Conservation (phyloP, 2,329 filamentous ascomycete species). For the Fusarium sp. region DNA sequence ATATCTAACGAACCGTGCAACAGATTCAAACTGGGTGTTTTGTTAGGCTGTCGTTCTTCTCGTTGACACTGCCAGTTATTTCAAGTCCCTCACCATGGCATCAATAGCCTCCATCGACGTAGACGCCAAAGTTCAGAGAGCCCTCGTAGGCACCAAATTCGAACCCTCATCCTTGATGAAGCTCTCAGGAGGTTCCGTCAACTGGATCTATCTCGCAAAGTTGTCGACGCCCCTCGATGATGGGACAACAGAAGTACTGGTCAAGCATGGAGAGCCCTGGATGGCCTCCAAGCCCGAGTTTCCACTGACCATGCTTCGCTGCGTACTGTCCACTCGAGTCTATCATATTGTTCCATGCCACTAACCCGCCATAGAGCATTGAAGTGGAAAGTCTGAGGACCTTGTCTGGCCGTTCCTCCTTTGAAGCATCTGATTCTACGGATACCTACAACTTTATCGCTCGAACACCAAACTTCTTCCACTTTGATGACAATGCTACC, state of each 20-base stretch:
- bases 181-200: slow-evolving; percentile 12
- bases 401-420: not conserved
- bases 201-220: slow-evolving; percentile 4
- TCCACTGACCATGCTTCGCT: not conserved
- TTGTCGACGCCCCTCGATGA: not conserved
- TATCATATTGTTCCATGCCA: not conserved
- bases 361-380: not conserved
- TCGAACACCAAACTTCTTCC: not conserved
- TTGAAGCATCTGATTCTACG: not conserved
- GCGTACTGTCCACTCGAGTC: not conserved
- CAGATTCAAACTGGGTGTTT: not conserved
- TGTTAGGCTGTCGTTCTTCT: not conserved
- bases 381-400: slow-evolving; percentile 1
- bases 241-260: not conserved
- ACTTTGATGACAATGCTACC: not conserved
- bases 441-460: not conserved
- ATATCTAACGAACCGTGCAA: not conserved
- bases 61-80: not conserved
- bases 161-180: not conserved
- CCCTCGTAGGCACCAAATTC: not conserved
- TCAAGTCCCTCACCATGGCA: not conserved
- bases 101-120: not conserved
- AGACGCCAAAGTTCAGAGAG: not conserved
- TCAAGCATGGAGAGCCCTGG: slow-evolving; percentile 7
- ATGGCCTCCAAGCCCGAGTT: slow-evolving; percentile 14